phyloP scores from a whole-genome alignment of 2,329 filamentous ascomycete genomes.

The Ceratocystis variospora region DNA sequence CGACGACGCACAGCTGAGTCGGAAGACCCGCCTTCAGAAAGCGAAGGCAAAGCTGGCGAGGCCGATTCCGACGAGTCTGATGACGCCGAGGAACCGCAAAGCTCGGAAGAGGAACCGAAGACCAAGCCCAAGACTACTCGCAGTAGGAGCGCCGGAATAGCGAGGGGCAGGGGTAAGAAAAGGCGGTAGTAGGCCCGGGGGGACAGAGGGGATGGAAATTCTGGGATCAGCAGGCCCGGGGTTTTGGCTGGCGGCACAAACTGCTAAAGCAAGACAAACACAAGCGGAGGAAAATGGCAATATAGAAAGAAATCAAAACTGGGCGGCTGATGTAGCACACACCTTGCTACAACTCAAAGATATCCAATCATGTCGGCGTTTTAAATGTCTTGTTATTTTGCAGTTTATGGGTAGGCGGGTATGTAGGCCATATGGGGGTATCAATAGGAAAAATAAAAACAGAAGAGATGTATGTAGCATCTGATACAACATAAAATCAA shows the following conservation, averaged over 20 bases:
- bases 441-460: background rate
- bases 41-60: slow-evolving; percentile 28
- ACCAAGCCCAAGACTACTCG: slow-evolving; percentile 29
- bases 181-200: slow-evolving; percentile 20
- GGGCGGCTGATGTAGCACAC: background rate
- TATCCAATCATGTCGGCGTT: background rate
- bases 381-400: background rate
- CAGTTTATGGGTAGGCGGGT: background rate
- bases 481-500: background rate
- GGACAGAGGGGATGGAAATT: slow-evolving; percentile 18
- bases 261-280: background rate
- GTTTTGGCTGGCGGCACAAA: background rate
- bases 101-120: slow-evolving; percentile 28
- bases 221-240: slow-evolving; percentile 8
- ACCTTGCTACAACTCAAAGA: background rate
- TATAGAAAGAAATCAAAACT: background rate
- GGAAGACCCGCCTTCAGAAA: slow-evolving; percentile 23
- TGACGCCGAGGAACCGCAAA: slow-evolving; percentile 26
- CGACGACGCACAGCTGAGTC: background rate
- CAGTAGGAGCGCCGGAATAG: slow-evolving; percentile 27
- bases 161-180: slow-evolving; percentile 27
- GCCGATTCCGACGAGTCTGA: slow-evolving; percentile 23
- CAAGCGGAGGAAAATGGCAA: background rate
- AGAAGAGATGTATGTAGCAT: background rate
- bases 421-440: background rate